phyloP scores from a whole-genome alignment of 352 stramenopile species.

The Phytophthora crassamura region DNA sequence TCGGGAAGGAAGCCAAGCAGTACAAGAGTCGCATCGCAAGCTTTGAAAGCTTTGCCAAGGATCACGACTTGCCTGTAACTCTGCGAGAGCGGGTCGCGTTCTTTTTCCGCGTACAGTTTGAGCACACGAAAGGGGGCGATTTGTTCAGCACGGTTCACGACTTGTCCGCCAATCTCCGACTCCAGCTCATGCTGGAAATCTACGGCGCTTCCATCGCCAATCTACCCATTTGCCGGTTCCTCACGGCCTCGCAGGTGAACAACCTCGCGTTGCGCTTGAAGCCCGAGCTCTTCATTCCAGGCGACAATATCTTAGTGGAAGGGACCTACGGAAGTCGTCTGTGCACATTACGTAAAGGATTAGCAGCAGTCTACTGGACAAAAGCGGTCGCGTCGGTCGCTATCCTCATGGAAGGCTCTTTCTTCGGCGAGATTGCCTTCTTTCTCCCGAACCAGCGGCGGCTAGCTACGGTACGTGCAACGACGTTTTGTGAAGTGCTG shows the following conservation, averaged over 20 bases:
- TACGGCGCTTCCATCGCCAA: conserved; percentile 56
- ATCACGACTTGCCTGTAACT: conserved; percentile 51
- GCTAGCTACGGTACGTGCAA: conserved; percentile 66
- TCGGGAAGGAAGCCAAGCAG: conserved; percentile 72
- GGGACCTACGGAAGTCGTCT: conserved; percentile 55
- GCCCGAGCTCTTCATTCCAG: conserved; percentile 58
- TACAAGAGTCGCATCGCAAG: conserved; percentile 61
- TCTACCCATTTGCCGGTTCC: conserved; percentile 55
- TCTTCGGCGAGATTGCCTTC: conserved; percentile 75
- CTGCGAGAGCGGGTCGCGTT: conserved; percentile 61
- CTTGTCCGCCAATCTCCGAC: conserved; percentile 61
- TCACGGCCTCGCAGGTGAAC: conserved; percentile 57
- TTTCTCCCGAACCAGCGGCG: conserved; percentile 67
- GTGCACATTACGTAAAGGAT: conserved; percentile 64
- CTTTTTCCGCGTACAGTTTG: conserved; percentile 71
- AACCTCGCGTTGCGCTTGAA: conserved; percentile 56
- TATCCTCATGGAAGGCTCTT: conserved; percentile 29
- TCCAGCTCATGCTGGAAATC: conserved; percentile 77
- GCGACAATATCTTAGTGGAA: conserved; percentile 33
- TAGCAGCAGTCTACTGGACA: conserved; percentile 54
- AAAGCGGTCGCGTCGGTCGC: conserved; percentile 14
- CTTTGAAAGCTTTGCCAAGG: conserved; percentile 73
- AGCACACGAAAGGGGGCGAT: conserved; percentile 68
- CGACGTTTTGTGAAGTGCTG: conserved; percentile 64
- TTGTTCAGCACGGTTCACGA: conserved; percentile 64